phyloP scores from a whole-genome alignment of 2,329 filamentous ascomycete species.

The Blastomyces silverae region DNA sequence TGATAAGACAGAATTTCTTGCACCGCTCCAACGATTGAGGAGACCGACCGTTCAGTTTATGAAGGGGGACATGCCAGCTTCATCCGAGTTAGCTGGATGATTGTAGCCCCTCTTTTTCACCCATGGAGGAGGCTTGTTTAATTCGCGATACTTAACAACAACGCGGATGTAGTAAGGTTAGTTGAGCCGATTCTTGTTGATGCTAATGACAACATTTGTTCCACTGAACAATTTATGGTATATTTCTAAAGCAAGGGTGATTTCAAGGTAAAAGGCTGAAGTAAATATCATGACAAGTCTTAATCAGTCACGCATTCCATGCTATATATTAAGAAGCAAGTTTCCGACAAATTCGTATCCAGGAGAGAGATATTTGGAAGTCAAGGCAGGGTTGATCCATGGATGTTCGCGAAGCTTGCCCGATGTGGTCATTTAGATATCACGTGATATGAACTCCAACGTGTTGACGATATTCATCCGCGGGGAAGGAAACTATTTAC shows the following conservation, averaged over 20 bases:
- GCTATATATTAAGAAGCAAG: neutral
- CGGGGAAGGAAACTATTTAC: neutral
- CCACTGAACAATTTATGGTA: neutral
- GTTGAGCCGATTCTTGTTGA: neutral
- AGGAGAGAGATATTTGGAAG: neutral
- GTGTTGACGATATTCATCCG: constrained; percentile 4
- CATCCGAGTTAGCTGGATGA: no score
- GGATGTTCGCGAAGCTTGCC: constrained; percentile 6
- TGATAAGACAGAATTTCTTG: no score
- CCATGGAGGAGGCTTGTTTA: neutral
- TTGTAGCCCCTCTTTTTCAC: no score
- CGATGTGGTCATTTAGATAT: neutral
- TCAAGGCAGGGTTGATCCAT: neutral
- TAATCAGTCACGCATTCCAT: neutral
- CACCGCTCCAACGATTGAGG: no score
- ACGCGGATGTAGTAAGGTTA: no score
- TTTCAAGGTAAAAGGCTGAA: neutral
- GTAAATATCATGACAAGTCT: neutral
- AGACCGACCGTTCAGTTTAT: no score
- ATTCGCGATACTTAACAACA: neutral
- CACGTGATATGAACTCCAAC: neutral
- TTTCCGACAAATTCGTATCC: neutral
- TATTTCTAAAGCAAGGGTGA: neutral
- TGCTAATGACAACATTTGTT: neutral
- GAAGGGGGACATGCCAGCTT: no score